phyloP scores from a whole-genome alignment of 495 filamentous ascomycete species.

The Copromyces sp. region DNA sequence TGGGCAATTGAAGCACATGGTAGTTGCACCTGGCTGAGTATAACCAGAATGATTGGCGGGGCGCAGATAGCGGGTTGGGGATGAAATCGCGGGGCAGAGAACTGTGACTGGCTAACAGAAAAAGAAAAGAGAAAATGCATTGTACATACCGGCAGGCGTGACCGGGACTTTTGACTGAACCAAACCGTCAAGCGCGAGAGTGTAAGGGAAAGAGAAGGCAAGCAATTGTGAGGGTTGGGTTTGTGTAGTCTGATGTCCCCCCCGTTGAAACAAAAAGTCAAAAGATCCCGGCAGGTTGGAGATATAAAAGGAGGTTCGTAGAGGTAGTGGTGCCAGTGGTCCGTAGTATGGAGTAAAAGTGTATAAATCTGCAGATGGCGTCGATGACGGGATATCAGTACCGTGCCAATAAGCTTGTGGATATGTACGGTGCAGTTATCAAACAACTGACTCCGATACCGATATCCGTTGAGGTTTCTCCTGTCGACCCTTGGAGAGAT shows the following conservation, averaged over 20 bases:
- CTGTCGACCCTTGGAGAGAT: not conserved
- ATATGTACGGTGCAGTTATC: not conserved
- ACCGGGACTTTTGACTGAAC: not conserved
- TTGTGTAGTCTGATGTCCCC: not conserved
- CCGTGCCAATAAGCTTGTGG: not conserved
- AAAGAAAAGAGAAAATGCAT: not conserved
- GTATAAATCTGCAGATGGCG: not conserved
- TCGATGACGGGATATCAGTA: not conserved
- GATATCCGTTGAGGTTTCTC: not conserved
- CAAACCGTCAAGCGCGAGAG: not conserved
- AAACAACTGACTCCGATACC: not conserved
- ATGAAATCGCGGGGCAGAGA: not conserved
- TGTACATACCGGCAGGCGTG: not conserved
- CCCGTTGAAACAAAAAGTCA: not conserved
- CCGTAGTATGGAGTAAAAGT: not conserved
- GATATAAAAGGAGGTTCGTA: not conserved
- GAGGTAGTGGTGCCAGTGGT: not conserved
- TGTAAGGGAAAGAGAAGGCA: not conserved
- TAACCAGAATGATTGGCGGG: not conserved
- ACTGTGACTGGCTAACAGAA: not conserved
- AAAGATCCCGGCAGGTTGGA: not conserved
- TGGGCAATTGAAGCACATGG: slow-evolving; percentile 6
- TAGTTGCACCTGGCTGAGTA: not conserved
- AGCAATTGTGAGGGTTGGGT: not conserved
- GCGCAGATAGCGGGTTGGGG: not conserved